Evolutionary conservation across 2,329 filamentous ascomycete genomes (phyloP).

Genomic region (Cladosporium oxysporum): DNA sequence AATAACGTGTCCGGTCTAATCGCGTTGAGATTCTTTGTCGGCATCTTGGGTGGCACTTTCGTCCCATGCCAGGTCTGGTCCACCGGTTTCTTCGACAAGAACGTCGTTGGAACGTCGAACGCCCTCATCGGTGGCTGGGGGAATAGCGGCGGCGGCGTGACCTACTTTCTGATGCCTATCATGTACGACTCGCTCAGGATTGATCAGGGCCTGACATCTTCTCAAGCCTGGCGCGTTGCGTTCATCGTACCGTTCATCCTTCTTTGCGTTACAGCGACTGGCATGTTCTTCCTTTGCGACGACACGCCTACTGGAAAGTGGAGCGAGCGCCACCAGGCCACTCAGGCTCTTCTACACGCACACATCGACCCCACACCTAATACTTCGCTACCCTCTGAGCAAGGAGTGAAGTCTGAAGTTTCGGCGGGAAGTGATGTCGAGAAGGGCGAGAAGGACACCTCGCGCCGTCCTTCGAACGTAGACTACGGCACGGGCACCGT

Average conservation of each 20-base stretch:
- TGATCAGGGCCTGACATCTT: conserved; percentile 13
- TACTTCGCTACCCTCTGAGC: conserved; percentile 6
- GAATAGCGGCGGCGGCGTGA: conserved; percentile 81
- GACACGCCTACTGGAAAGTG: conserved; percentile 80
- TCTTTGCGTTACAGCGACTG: conserved; percentile 63
- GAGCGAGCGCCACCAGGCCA: conserved; percentile 64
- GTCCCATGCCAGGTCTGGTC: conserved; percentile 87
- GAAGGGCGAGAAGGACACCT: conserved; percentile 17
- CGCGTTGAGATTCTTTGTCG: conserved; percentile 71
- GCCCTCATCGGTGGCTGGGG: conserved; percentile 78
- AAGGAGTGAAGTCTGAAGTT: background rate
- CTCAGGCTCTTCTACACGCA: conserved; percentile 16
- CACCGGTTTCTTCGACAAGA: conserved; percentile 67
- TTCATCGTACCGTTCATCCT: conserved; percentile 80
- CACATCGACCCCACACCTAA: conserved; percentile 4
- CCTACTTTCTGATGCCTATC: conserved; percentile 76
- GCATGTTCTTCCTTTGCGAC: conserved; percentile 69
- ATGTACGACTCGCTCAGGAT: conserved; percentile 11
- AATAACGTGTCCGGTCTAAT: conserved; percentile 65
- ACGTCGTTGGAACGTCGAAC: conserved; percentile 81
- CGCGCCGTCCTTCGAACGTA: conserved; percentile 6
- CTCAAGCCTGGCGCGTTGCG: conserved; percentile 55
- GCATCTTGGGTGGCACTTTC: conserved; percentile 71
- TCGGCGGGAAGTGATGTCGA: conserved; percentile 1
- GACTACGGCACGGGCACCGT: conserved; percentile 14